Base-by-base conservation (phyloP, 306 rosid species). In the Lathyrus aphaca region DNA sequence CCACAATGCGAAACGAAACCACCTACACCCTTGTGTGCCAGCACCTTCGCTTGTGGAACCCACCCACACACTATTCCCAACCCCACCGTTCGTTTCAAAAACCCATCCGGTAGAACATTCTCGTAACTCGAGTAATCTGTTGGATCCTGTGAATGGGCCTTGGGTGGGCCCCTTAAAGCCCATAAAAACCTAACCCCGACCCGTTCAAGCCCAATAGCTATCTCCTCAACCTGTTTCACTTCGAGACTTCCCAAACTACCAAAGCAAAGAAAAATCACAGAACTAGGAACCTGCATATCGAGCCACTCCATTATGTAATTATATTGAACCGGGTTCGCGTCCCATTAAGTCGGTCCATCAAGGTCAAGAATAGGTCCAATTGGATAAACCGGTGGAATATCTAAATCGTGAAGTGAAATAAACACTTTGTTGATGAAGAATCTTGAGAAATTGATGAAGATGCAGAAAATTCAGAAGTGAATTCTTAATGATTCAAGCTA, bases 1-100 rank as follows among this genome's bases (percentile, higher is more conserved):
- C 95, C 89, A 19, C 89, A 88, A 4, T 86, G 89, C 2, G 91
- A 86, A 59, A 82, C 81, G 48, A 88, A 88, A 0, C 91, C 95
- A 2, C 91, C 89, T 0, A 84, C 32, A 0, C 85, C 80, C 18
- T 8, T 27, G 64, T 86, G 91, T 35, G 79, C 87, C 11, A 85
- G 9, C 3, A 85, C 79, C 51, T 59, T 59, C 11, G 58, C 84
- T 7, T 88, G 91, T 18, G 95, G 87, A 14, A 76, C 77, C 89
- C 86, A 82, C 4, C 87, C 87, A 6, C 87, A 82, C 14, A 86
- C 84, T 15, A 83, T 29, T 1, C 95, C 91, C 1, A 68, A 61
- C 21, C 7, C 66, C 3, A 4, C 15, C 15, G 84, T 88, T 5
- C 87, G 74, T 59, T 83, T 62, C 17, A 79, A 25, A 57, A 88